Evolutionary conservation across 106 monocot genomes (phyloP), one percentile per base, ranked within the genome.

Genomic region (Acanthochlamys bracteata): DNA sequence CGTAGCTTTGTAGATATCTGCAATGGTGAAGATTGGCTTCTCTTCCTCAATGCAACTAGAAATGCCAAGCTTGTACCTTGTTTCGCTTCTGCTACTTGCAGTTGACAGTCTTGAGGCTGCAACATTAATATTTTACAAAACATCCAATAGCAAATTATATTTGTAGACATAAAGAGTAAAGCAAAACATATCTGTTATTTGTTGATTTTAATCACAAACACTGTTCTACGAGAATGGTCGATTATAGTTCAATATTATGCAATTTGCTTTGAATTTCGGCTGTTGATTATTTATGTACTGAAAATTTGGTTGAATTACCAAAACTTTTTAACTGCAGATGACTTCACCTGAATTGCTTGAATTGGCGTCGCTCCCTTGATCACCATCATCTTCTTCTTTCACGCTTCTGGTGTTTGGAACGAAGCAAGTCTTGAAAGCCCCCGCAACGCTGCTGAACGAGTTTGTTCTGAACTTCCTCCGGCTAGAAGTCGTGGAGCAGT

Each of bases 41-140:
- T 65, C 63, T 42, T 76, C 49, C 15, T 27, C 33, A 45, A 25
- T 3, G 20, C 68, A 42, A 41, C 24, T 74, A 51, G 65, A 71
- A 67, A 62, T 39, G 20, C 60, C 42, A 12, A 49, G 39, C 56
- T 54, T 83, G 53, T 27, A 59, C 1, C 11, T 49, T 55, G 58
- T 65, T 26, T 23, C 47, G 47, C 72, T 72, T 23, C 65, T 62
- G 60, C 60, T 83, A 65, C 75, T 75, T 57, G 25, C 7, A 51
- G 55, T 65, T 21, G 83, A 83, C 41, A 72, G 46, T 39, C 69
- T 83, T 66, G 83, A 83, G 47, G 17, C 83, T 79, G 82, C 62
- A 70, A 53, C 47, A 49, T 10, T 9, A 2, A 49, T 17, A 10
- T 49, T 17, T 49, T 49, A 49, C 6, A 10, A 49, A 14, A 9